Conservation (phyloP, 495 filamentous ascomycete species). For the Xylaria curta region DNA sequence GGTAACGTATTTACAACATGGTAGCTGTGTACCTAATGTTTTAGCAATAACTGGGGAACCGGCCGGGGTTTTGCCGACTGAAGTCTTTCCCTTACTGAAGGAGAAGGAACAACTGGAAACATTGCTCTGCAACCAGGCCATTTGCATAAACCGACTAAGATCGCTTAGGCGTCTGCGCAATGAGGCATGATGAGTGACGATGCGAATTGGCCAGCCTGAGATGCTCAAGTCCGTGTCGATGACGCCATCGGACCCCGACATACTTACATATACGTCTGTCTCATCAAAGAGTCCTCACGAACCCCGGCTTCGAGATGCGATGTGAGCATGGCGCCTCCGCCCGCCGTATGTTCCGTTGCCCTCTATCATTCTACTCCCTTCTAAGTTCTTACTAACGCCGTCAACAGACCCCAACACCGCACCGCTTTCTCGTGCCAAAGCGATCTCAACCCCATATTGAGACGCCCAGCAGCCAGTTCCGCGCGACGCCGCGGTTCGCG, state of each 20-base stretch:
- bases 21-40: not conserved
- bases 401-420: slow-evolving; percentile 49
- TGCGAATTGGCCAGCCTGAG: slow-evolving; percentile 11
- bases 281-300: not conserved
- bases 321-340: slow-evolving; percentile 35
- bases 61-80: slow-evolving; percentile 26
- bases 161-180: not conserved
- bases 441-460: slow-evolving; percentile 42
- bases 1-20: not conserved
- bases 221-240: slow-evolving; percentile 8
- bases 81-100: not conserved
- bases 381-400: not conserved
- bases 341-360: slow-evolving; percentile 31
- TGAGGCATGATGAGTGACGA: not conserved
- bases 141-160: not conserved
- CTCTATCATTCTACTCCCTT: not conserved
- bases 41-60: not conserved
- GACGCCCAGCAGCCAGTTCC: slow-evolving; percentile 43
- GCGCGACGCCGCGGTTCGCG: slow-evolving; percentile 50
- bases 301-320: slow-evolving; percentile 7
- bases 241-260: slow-evolving; percentile 12
- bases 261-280: not conserved
- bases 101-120: not conserved
- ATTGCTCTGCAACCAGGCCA: not conserved
- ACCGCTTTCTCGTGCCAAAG: slow-evolving; percentile 50